Evolutionary conservation across 768 basidiomycete species (phyloP), one percentile per base, ranked within the genome.

Genomic region (Pholiota microspora): DNA sequence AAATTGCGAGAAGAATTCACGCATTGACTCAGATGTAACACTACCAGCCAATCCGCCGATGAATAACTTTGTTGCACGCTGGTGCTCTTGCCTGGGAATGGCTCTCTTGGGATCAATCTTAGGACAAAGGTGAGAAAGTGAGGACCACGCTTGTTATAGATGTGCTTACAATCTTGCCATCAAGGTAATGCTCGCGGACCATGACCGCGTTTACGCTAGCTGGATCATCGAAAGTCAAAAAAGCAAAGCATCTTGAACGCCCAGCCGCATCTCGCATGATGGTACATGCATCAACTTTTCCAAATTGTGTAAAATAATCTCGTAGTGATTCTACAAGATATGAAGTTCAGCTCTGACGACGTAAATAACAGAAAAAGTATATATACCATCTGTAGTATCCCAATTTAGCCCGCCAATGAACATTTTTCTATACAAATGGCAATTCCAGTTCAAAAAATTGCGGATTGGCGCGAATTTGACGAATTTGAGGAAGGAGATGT

Each of bases 101-200:
- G 97, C 97, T 52, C 96, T 86, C 75, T 99, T 99, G n/a, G 97
- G 97, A 67, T 99, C 97, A 69, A 99, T 99, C 96, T 99, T 67
- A 28, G 60, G 46, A 42, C 34, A 47, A 35, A 42, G n/a, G 56
- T 53, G 36, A 55, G 45, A 27, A 29, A 34, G 23, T 5, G 15
- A 44, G 12, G 10, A 7, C 49, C 24, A 34, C 21, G n/a, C 44
- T 54, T 18, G 34, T 31, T 7, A 34, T 24, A 23, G 29, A 45
- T 21, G 16, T 52, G 79, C 94, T 72, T 70, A 98, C 97, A 62
- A 94, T 92, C 78, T 98, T 98, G 53, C 97, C 97, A 68, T 99
- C 97, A 23, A 99, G 79, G 66, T 87, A 85, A 68, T 99, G 97
- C 69, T 95, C 92, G 62, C 92, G 82, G 34, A 91, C 88, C 92